These are phyloP conservation scores for Geum urbanum DNA, from an alignment of 306 rosid genomes.

Conservation along the genomic window DNA sequence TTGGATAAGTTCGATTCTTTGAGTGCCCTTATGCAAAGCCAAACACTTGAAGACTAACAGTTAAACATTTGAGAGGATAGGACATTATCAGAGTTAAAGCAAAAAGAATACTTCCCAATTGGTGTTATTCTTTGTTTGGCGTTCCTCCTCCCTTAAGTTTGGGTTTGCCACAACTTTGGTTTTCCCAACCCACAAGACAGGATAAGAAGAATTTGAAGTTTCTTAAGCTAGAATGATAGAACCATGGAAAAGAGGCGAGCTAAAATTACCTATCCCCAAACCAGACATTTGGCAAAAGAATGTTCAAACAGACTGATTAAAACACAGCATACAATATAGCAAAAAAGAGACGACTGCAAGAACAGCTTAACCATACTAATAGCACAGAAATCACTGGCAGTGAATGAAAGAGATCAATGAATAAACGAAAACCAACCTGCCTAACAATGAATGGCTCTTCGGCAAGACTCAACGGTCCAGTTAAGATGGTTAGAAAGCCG, in stretches of 20 bases:
- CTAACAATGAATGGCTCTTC: slow-evolving; percentile 84
- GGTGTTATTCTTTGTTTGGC: not conserved
- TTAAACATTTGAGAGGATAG: not conserved
- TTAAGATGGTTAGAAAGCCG: slow-evolving; percentile 79
- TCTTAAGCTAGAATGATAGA: not conserved
- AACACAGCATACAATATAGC: no score
- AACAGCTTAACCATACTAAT: not conserved
- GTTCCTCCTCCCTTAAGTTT: not conserved
- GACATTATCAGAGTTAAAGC: not conserved
- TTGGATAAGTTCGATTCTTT: not conserved
- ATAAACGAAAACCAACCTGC: slow-evolving; percentile 53
- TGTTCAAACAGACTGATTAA: not conserved
- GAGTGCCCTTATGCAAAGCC: not conserved
- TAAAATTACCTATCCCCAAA: not conserved
- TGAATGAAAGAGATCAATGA: slow-evolving; percentile 16
- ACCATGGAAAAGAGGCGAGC: not conserved
- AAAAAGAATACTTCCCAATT: not conserved
- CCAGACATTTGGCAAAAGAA: not conserved
- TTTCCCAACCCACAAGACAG: slow-evolving; percentile 6
- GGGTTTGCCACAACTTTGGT: slow-evolving; percentile 1
- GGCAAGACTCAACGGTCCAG: slow-evolving; percentile 71
- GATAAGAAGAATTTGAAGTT: not conserved
- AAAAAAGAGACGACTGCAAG: not conserved
- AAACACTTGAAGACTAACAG: not conserved
- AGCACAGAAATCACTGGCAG: slow-evolving; percentile 3